Conservation (phyloP, 306 rosid genomes). For the Inga oerstediana region DNA sequence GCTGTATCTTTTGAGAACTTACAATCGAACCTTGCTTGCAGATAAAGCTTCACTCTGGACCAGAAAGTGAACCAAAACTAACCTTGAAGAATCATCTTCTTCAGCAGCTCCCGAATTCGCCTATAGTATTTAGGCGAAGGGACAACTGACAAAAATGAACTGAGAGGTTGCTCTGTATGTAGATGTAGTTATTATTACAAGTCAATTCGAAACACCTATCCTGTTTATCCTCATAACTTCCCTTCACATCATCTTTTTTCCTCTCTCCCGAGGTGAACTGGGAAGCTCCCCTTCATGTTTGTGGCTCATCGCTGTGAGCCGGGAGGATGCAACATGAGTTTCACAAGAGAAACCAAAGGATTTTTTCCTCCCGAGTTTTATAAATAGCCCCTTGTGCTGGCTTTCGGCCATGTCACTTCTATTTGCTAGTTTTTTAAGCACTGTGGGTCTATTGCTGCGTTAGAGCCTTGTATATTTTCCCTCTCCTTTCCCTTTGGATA, state of each 20-base stretch:
- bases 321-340: constrained; percentile 64
- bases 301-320: constrained; percentile 37
- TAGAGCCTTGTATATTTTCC: constrained; percentile 49
- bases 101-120: constrained; percentile 45
- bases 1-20: constrained; percentile 20
- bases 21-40: constrained; percentile 24
- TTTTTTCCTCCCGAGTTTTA: constrained; percentile 59
- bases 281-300: constrained; percentile 46
- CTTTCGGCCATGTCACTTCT: constrained; percentile 35
- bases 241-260: background rate
- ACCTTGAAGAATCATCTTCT: constrained; percentile 33
- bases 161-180: constrained; percentile 16
- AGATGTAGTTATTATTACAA: constrained; percentile 21
- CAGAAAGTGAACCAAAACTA: constrained; percentile 38
- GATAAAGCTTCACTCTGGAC: constrained; percentile 56
- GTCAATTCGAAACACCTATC: constrained; percentile 13
- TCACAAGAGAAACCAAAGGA: constrained; percentile 23
- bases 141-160: constrained; percentile 42
- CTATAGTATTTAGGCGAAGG: constrained; percentile 51
- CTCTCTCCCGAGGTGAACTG: constrained; percentile 37
- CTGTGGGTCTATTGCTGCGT: constrained; percentile 47
- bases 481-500: constrained; percentile 47
- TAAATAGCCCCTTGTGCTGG: constrained; percentile 50
- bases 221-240: background rate
- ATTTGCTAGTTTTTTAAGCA: constrained; percentile 55